Evolutionary conservation across 2,329 filamentous ascomycete genomes (phyloP), one percentile per base, ranked within the genome.

Genomic region (Penicillium sp.): DNA sequence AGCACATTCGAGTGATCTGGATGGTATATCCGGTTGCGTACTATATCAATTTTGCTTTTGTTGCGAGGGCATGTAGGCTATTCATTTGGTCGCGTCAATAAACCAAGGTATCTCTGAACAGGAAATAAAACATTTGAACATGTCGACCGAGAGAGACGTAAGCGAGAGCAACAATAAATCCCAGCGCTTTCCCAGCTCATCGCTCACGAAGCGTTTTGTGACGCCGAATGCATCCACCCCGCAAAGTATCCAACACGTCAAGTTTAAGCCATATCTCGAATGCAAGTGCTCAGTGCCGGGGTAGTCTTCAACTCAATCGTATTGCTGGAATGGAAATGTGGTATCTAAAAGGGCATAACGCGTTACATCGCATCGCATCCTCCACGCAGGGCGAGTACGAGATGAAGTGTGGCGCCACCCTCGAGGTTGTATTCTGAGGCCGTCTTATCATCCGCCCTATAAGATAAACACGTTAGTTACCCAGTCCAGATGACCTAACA

Each of bases 401-500:
- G 81, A 82, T 99, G 94, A 66, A 99, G 82, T 33, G 93, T 99
- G 59, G 92, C 90, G 55, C 94, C 94, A 53, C 91, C 91, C 74
- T 94, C 89, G 59, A 99, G 89, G 62, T 85, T 85, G 75, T 97
- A 97, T 68, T 97, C 93, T 52, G 83, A 80, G 6, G 94, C 93
- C 11, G 91, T 93, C 78, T 96, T 96, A 68, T 97, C 93, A 73
- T 99, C 94, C 71, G 87, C 86, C 92, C 93, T 97, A 62, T 33
- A 42, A 53, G 29, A n/a, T 8, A 7, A 46, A 46, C 2, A 33
- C 12, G 7, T 51, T 22, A 52, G 50, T 9, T 14, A 4, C 4
- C 11, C 2, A 11, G 9, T 40, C 15, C n/a, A 37, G n/a, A 40
- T 18, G 6, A 40, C 14, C 0, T 8, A 9, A 11, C 3, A 26